phyloP scores from a whole-genome alignment of 2,329 filamentous ascomycete genomes.

The Fusarium continuum region DNA sequence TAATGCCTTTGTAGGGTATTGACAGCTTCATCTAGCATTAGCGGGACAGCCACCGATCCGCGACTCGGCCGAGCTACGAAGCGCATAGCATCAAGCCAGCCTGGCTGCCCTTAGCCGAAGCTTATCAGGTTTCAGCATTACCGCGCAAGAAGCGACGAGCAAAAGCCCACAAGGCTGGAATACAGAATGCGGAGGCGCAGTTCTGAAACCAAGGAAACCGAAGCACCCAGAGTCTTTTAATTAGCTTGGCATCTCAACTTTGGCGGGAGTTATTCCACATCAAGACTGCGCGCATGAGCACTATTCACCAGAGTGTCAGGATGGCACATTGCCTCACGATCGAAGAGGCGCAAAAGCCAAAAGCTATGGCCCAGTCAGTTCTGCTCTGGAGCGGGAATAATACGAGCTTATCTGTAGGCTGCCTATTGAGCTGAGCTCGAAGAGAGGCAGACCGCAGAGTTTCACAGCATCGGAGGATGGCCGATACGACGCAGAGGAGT shows the following conservation, averaged over 20 bases:
- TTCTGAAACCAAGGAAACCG: conserved; percentile 18
- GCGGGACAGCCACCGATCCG: not conserved
- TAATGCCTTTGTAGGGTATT: not conserved
- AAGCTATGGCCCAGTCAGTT: not conserved
- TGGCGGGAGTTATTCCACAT: conserved; percentile 27
- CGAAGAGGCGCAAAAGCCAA: not conserved
- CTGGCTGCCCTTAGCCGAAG: not conserved
- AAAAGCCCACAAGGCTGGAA: conserved; percentile 32
- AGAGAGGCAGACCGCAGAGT: conserved; percentile 7
- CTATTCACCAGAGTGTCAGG: conserved; percentile 21
- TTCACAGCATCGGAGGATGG: conserved; percentile 31
- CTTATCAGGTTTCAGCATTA: not conserved
- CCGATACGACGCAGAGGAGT: conserved; percentile 21
- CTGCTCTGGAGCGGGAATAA: not conserved
- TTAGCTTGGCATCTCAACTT: conserved; percentile 1
- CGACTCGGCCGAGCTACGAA: not conserved
- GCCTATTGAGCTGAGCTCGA: conserved; percentile 1
- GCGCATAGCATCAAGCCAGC: not conserved
- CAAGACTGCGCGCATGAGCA: conserved; percentile 10
- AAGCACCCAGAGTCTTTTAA: conserved; percentile 7
- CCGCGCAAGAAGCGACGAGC: not conserved
- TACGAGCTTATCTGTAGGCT: conserved; percentile 23
- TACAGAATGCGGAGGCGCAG: conserved; percentile 23
- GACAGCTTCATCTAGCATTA: not conserved
- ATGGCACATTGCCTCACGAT: conserved; percentile 26